Base-by-base conservation (phyloP, 208 protist genomes). In the Polymyxa betae region DNA sequence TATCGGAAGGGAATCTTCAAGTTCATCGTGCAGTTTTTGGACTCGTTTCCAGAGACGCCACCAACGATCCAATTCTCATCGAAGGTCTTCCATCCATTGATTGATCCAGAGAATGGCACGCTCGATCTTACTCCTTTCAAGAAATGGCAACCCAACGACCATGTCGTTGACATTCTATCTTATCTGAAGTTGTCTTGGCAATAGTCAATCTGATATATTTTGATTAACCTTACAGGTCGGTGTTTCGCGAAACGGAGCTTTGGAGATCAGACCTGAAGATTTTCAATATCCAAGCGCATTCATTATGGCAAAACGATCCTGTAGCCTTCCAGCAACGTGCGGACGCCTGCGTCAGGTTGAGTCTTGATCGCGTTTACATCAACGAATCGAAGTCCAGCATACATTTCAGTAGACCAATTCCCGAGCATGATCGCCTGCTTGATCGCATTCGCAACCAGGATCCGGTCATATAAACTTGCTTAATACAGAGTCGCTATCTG, bases 381-480 rank as follows among this genome's bases (percentile, higher is more conserved):
- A 66, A 66, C 54, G 54, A 66, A 29, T 32, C 54, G 54, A 66
- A 66, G 20, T 66, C 54, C 54, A 66, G 54, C 54, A 66, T 66
- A 16, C 20, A 66, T 16, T 66, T 66, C 54, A 32, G 20, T 32
- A 16, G 54, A 29, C 54, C 54, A 29, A 66, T 29, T 29, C 20
- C 16, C 16, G 54, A 66, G 54, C 54, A 66, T 66, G 20, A 66
- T 16, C 54, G 54, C 16, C 20, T 29, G 20, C 29, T 16, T 16
- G 54, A 66, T 29, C 16, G 54, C 54, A 29, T 66, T 66, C 54
- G n/a, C n/a, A n/a, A n/a, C n/a, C n/a, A n/a, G n/a, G n/a, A n/a
- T n/a, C n/a, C n/a, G n/a, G n/a, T n/a, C n/a, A n/a, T n/a, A n/a
- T n/a, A n/a, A n/a, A n/a, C n/a, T n/a, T n/a, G n/a, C n/a, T n/a